phyloP scores from a whole-genome alignment of 352 stramenopile species.

The Globisporangium paddicum region DNA sequence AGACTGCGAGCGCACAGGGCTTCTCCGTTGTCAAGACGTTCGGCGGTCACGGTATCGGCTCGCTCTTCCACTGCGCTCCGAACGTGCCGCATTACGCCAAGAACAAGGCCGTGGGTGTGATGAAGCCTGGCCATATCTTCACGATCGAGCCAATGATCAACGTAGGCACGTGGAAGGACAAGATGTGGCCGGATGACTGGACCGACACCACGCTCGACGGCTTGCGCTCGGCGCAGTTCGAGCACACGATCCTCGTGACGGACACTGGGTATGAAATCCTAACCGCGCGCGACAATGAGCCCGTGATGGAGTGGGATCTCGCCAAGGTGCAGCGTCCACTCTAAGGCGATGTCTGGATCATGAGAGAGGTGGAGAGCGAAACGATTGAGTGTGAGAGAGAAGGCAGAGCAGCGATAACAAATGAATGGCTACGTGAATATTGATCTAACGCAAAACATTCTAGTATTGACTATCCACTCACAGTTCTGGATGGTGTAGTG shows the following conservation, averaged over 20 bases:
- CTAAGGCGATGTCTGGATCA: background rate
- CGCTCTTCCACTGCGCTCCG: conserved; percentile 95
- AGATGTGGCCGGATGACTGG: conserved; percentile 98
- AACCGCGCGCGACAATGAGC: conserved; percentile 87
- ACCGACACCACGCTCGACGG: conserved; percentile 96
- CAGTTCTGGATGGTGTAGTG: background rate
- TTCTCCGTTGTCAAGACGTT: conserved; percentile 97
- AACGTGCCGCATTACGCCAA: conserved; percentile 98
- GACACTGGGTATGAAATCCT: conserved; percentile 97
- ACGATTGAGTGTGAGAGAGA: background rate
- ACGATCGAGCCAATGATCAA: conserved; percentile 99
- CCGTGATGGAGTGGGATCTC: conserved; percentile 84
- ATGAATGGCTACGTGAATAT: too few relatives aligned
- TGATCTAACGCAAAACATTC: too few relatives aligned
- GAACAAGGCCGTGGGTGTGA: conserved; percentile 97
- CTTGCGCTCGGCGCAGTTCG: conserved; percentile 94
- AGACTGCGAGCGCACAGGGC: conserved; percentile 75
- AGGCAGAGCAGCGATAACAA: background rate
- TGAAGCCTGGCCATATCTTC: conserved; percentile 98
- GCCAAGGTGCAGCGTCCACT: conserved; percentile 68
- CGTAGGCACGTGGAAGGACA: conserved; percentile 86
- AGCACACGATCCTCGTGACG: conserved; percentile 99
- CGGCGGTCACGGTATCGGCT: conserved; percentile 97
- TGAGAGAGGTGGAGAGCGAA: conserved; percentile 1
- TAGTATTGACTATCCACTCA: background rate